Percentiles rank a stretch among this genome's conserved stretches.
These are phyloP conservation scores for Echinosophora koreensis DNA, from an alignment of 306 rosid species.

Conservation along the genomic window DNA sequence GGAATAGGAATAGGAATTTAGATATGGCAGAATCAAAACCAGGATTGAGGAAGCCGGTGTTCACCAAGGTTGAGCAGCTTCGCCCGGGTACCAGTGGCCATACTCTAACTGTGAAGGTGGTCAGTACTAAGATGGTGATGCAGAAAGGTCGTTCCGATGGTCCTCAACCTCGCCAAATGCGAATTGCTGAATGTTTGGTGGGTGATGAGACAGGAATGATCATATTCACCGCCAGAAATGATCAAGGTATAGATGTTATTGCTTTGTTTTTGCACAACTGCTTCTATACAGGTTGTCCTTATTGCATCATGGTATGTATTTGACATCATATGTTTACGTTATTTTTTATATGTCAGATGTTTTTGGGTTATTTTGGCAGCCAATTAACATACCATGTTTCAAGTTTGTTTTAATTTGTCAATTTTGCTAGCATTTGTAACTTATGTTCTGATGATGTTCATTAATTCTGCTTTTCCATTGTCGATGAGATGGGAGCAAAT, in stretches of 20 bases:
- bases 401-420: neutral
- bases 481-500: neutral
- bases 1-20: constrained; percentile 48
- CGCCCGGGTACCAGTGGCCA: constrained; percentile 91
- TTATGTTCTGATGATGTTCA: neutral
- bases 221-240: constrained; percentile 90
- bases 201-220: constrained; percentile 96
- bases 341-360: neutral
- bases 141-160: constrained; percentile 93
- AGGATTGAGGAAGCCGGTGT: constrained; percentile 90
- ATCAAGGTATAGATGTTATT: constrained; percentile 71
- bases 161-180: constrained; percentile 94
- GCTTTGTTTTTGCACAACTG: constrained; percentile 13
- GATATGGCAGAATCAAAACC: constrained; percentile 86
- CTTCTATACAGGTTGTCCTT: neutral
- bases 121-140: constrained; percentile 76
- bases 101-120: constrained; percentile 76
- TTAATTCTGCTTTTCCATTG: neutral
- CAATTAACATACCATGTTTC: neutral
- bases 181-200: constrained; percentile 91
- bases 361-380: neutral
- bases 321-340: neutral
- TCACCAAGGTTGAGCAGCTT: constrained; percentile 89
- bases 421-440: neutral
- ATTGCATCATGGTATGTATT: neutral